Evolutionary conservation across 192 early-diverging fungal species (phyloP), one percentile per base, ranked within the genome.

Genomic region (Coemansia sp.): DNA sequence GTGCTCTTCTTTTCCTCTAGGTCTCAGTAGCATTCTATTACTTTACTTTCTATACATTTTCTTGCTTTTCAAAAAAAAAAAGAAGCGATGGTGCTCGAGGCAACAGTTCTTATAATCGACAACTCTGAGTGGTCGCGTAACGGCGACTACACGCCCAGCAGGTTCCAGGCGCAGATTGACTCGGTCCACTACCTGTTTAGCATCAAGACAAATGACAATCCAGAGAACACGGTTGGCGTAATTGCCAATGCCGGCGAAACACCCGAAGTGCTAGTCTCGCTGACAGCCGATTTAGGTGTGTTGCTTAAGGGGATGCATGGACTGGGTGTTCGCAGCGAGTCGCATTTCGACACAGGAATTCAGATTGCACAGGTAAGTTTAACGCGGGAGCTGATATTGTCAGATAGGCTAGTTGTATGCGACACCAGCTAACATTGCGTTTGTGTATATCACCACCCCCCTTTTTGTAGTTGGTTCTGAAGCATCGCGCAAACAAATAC

Each of bases 121-220:
- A 99, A 99, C 84, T 98, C 95, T 3, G 97, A 99, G 79, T 99
- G 94, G 94, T 94, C 95, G 90, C 89, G 97, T 73, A 98, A 98
- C 72, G 97, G 96, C 62, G 97, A 99, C 75, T 98, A 94, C 78
- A 94, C 93, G 61, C 97, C 97, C 18, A 92, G 90, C 34, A 88
- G 97, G 65, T 82, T 94, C 71, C 92, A 94, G 72, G 96, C 96
- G 55, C 97, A 99, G 80, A 90, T 87, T 47, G 97, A 99, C 75
- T 89, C 95, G 1, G 93, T 94, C 68, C 95, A 92, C 75, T 84
- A 94, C 62, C 84, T 99, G 71, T 98, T 97, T 78, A 85, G 87
- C 43, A 88, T 90, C 50, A 99, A 99, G 78, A 95, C 91, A 7
- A 89, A 91, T 53, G 87, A 87, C 37, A 97, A 99, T 78, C 93